Percentiles rank a stretch among this genome's conserved stretches.
Conservation (phyloP, 1,139 yeast species). For the Suhomyces coccinellae region DNA sequence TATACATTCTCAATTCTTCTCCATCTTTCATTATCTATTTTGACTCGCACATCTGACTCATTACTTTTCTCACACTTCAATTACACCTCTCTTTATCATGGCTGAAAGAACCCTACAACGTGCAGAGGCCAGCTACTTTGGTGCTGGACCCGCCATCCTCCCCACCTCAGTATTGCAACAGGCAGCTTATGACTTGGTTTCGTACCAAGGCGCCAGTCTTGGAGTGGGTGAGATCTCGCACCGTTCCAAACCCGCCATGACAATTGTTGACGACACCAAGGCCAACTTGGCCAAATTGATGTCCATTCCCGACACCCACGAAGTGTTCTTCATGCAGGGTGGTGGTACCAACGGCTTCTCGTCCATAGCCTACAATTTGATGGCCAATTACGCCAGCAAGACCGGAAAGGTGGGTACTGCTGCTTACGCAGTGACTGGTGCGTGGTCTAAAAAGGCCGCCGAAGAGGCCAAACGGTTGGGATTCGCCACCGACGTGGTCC, state of each 20-base stretch:
- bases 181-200: conserved; percentile 80
- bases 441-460: conserved; percentile 86
- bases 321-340: conserved; percentile 92
- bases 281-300: conserved; percentile 60
- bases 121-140: conserved; percentile 81
- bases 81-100: not conserved
- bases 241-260: conserved; percentile 79
- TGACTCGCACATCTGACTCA: not conserved
- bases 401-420: conserved; percentile 75
- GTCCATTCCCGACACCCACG: conserved; percentile 86
- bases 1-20: no score
- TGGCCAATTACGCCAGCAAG: conserved; percentile 70
- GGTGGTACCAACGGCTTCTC: conserved; percentile 98
- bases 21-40: not conserved
- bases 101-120: conserved; percentile 43
- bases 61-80: not conserved
- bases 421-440: conserved; percentile 87
- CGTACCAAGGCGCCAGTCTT: conserved; percentile 65
- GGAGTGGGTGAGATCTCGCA: conserved; percentile 97
- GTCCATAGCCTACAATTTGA: conserved; percentile 76
- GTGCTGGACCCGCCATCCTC: conserved; percentile 95
- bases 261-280: conserved; percentile 77
- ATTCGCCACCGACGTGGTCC: conserved; percentile 66
- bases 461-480: conserved; percentile 89
- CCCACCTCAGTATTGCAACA: conserved; percentile 82